phyloP scores from a whole-genome alignment of 768 basidiomycete species.

The Gymnopilus junonius region DNA sequence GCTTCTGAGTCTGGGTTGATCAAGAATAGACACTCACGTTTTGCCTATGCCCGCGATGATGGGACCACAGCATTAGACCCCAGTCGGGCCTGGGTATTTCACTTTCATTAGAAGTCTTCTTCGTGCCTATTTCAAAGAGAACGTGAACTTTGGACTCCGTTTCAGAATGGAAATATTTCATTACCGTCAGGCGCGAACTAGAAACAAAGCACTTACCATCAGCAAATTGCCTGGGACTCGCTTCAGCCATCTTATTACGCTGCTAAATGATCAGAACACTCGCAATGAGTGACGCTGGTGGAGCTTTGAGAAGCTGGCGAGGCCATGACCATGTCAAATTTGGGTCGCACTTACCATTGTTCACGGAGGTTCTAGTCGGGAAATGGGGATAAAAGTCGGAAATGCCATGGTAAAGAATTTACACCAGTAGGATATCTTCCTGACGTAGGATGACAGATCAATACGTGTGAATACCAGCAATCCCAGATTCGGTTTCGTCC shows the following conservation, averaged over 20 bases:
- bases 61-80: neutral
- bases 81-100: neutral
- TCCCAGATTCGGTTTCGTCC: neutral
- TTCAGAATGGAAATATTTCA: neutral
- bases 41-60: neutral
- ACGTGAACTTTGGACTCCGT: neutral
- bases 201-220: neutral
- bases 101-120: neutral
- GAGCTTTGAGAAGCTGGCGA: neutral
- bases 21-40: neutral
- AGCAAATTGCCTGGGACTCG: neutral
- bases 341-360: no score
- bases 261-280: neutral
- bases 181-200: no score
- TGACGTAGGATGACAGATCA: neutral
- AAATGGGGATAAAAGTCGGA: neutral
- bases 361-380: neutral
- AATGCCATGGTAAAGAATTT: neutral
- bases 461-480: neutral
- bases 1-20: neutral
- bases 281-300: constrained; percentile 1
- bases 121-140: neutral
- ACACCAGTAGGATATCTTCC: neutral
- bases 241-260: neutral
- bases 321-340: no score